Evolutionary conservation across 163 green algal genomes (phyloP).

Genomic region (Chlorella variabilis): DNA sequence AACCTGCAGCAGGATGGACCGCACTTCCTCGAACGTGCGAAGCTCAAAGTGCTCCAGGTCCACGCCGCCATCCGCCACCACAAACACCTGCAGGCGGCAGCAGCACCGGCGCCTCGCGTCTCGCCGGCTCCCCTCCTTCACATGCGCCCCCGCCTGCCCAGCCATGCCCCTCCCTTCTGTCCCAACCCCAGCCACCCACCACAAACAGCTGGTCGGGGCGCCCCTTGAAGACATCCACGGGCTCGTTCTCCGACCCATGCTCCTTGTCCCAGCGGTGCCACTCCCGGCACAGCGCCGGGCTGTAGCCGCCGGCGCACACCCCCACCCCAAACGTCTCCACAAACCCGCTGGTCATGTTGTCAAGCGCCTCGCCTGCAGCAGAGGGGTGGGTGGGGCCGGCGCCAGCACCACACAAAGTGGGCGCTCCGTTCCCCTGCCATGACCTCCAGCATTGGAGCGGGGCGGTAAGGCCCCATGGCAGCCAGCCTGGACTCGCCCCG

Average conservation of each 20-base stretch:
- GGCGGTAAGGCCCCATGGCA: no score
- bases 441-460: no score
- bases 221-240: slow-evolving; percentile 58
- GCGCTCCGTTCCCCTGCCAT: no score
- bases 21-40: slow-evolving; percentile 71
- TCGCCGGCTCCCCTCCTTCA: no score
- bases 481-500: no score
- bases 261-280: slow-evolving; percentile 87
- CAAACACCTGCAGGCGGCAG: slow-evolving; percentile 80
- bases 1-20: slow-evolving; percentile 90
- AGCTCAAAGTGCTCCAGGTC: slow-evolving; percentile 91
- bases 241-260: slow-evolving; percentile 78
- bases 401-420: no score
- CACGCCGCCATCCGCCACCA: slow-evolving; percentile 82
- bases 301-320: slow-evolving; percentile 87
- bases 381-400: background rate
- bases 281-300: slow-evolving; percentile 64
- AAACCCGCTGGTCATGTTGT: slow-evolving; percentile 72
- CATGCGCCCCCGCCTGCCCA: no score
- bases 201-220: slow-evolving; percentile 63
- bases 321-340: slow-evolving; percentile 73
- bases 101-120: background rate
- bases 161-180: background rate
- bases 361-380: background rate
- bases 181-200: slow-evolving; percentile 10